phyloP scores from a whole-genome alignment of 257 asterid genomes.

The Solanum tarapatanum region DNA sequence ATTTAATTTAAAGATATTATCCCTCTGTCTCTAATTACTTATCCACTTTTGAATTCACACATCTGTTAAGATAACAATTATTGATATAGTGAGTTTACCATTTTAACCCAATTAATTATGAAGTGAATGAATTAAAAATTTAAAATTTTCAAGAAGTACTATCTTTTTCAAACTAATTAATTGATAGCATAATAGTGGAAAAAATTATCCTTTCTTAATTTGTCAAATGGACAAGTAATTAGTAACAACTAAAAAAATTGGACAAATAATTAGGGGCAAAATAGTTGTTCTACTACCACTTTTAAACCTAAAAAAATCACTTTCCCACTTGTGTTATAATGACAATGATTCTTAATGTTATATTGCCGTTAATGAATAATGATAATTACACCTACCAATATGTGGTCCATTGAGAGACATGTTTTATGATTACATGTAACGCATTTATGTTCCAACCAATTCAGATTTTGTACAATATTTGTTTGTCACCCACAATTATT shows the following conservation, averaged over 20 bases:
- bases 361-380: background rate
- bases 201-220: background rate
- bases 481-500: background rate
- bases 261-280: fast-evolving
- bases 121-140: too few species aligned
- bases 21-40: too few species aligned
- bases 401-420: background rate
- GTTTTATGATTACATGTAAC: background rate
- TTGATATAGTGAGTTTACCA: too few species aligned
- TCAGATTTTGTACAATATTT: background rate
- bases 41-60: fast-evolving
- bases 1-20: too few species aligned
- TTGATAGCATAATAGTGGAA: too few species aligned
- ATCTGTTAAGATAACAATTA: too few species aligned
- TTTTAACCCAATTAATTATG: too few species aligned
- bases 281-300: background rate
- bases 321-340: background rate
- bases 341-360: background rate
- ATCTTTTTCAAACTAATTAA: too few species aligned
- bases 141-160: too few species aligned
- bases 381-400: background rate
- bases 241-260: too few species aligned
- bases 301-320: background rate
- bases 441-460: background rate
- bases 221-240: too few species aligned